Percentiles rank a stretch among this genome's conserved stretches.
phyloP scores from a whole-genome alignment of 1,284 basidiomycete genomes.

The Cystobasidium slooffiae region DNA sequence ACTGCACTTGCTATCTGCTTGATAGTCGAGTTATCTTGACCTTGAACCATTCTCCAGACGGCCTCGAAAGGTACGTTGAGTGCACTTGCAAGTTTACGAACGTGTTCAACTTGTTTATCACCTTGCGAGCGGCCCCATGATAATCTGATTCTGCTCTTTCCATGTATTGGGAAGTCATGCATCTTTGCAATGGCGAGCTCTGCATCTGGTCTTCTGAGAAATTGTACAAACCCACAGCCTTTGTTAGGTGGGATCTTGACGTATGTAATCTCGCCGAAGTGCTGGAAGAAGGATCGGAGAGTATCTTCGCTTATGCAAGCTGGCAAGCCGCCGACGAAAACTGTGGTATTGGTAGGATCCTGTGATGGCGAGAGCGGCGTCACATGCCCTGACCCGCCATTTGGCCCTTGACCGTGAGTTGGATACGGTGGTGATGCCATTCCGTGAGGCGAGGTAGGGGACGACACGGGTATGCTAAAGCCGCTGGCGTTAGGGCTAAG shows the following conservation, averaged over 20 bases:
- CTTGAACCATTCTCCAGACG: slow-evolving; percentile 52
- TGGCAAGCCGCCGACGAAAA: slow-evolving; percentile 85
- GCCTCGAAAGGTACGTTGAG: slow-evolving; percentile 52
- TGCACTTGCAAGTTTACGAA: slow-evolving; percentile 52
- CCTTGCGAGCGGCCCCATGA: slow-evolving; percentile 87
- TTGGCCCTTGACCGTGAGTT: neutral
- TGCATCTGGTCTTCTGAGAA: slow-evolving; percentile 86
- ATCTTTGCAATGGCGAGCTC: slow-evolving; percentile 91
- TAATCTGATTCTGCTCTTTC: slow-evolving; percentile 77
- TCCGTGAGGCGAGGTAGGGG: slow-evolving; percentile 15
- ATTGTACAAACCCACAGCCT: slow-evolving; percentile 94
- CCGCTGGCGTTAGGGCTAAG: slow-evolving; percentile 82
- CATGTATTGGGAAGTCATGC: slow-evolving; percentile 92
- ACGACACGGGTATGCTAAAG: slow-evolving; percentile 59
- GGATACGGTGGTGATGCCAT: slow-evolving; percentile 24
- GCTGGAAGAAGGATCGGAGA: slow-evolving; percentile 78
- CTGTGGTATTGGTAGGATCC: slow-evolving; percentile 89
- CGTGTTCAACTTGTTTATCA: slow-evolving; percentile 55
- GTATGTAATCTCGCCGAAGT: slow-evolving; percentile 90
- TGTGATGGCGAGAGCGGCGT: slow-evolving; percentile 59
- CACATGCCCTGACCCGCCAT: neutral
- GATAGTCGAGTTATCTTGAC: slow-evolving; percentile 53
- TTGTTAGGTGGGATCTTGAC: slow-evolving; percentile 95
- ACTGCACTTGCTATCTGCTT: slow-evolving; percentile 53
- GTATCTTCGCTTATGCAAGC: slow-evolving; percentile 85